Evolutionary conservation across 2,329 filamentous ascomycete genomes (phyloP).

Genomic region (Thelonectria olida): DNA sequence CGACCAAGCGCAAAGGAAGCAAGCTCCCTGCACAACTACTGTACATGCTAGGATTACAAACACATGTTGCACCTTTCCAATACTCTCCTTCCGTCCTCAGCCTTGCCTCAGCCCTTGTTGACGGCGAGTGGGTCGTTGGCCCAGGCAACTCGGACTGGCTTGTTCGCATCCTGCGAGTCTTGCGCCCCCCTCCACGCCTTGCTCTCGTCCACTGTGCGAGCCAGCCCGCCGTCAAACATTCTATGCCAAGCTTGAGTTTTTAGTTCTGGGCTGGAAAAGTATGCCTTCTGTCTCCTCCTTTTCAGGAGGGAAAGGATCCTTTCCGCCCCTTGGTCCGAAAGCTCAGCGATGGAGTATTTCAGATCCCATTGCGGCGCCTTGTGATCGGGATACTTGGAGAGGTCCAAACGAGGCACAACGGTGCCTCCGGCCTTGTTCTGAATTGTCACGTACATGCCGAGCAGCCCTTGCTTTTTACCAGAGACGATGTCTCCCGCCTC

Average conservation of each 20-base stretch:
- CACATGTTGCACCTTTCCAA: not conserved
- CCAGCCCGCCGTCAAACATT: constrained; percentile 55
- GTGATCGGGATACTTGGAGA: too few species aligned
- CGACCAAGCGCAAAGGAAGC: not conserved
- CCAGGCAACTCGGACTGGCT: constrained; percentile 59
- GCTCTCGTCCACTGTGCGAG: constrained; percentile 60
- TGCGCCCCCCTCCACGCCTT: constrained; percentile 64
- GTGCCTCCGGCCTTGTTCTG: constrained; percentile 76
- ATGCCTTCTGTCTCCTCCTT: constrained; percentile 61
- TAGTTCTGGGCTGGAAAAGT: constrained; percentile 52
- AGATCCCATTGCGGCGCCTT: constrained; percentile 67
- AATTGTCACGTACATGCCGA: constrained; percentile 77
- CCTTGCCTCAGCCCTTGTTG: not conserved
- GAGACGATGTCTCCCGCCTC: not conserved
- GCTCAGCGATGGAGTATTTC: constrained; percentile 80
- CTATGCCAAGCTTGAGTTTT: constrained; percentile 53
- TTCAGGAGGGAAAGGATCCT: constrained; percentile 66
- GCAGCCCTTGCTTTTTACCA: constrained; percentile 26
- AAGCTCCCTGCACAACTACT: not conserved
- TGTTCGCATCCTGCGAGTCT: constrained; percentile 59
- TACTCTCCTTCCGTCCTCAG: not conserved
- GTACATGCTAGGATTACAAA: not conserved
- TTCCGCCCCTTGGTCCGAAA: constrained; percentile 55
- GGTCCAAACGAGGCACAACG: constrained; percentile 68
- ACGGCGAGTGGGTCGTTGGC: constrained; percentile 38